Conservation (phyloP, 331 rosid genomes). For the Acacia concinna region DNA sequence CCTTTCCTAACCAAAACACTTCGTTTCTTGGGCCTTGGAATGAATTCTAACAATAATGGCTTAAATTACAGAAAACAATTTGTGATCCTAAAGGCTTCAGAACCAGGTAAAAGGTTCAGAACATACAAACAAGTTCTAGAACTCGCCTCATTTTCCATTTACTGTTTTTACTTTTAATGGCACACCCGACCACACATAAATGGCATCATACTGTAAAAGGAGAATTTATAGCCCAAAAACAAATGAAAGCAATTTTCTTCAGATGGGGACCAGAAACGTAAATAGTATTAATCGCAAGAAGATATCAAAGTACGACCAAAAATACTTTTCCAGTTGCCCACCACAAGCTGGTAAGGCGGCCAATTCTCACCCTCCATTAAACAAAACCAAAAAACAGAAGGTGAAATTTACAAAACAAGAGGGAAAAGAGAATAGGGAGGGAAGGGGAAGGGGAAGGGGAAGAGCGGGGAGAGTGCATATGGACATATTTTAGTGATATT, state of each 20-base stretch:
- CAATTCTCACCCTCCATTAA: slow-evolving; percentile 16
- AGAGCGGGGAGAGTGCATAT: neutral
- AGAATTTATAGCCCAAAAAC: neutral
- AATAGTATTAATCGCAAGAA: neutral
- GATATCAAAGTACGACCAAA: slow-evolving; percentile 18
- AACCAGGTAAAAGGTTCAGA: neutral
- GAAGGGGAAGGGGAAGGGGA: neutral
- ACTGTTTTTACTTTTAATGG: neutral
- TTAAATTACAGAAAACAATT: neutral
- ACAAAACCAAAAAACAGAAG: neutral
- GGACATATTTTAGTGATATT: slow-evolving; percentile 3
- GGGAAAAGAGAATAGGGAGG: neutral
- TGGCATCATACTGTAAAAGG: neutral
- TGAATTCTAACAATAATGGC: neutral
- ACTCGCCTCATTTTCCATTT: neutral
- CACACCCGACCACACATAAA: neutral
- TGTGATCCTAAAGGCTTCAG: neutral
- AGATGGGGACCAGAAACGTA: neutral
- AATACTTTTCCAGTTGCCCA: slow-evolving; percentile 15
- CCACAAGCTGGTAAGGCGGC: slow-evolving; percentile 1
- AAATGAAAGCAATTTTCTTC: neutral
- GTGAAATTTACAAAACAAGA: neutral
- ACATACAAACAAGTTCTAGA: neutral
- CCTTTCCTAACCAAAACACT: neutral
- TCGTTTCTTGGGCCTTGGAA: neutral